Base-by-base conservation (phyloP, 108 stramenopile species). In the Schizochytrium sp. region DNA sequence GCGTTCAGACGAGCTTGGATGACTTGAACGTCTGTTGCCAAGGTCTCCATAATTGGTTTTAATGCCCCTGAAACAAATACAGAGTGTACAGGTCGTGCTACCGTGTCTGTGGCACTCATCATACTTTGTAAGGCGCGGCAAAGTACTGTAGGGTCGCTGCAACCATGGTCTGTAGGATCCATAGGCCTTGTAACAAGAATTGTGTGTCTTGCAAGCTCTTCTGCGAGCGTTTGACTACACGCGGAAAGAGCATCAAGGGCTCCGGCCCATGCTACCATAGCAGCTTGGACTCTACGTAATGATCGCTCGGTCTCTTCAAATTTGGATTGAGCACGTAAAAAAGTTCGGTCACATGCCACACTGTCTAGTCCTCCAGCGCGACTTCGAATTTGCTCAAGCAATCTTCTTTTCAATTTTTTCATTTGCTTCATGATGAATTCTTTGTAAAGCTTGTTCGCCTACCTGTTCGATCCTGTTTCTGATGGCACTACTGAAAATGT, bases 221-320 rank as follows among this genome's bases (percentile, higher is more conserved):
- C 76, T n/a, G 76, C 76, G 47, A 83, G 76, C 47, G 76, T 55
- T 53, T 83, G 76, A n/a, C 50, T 55, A 53, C 76, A 83, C 50
- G 76, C 12, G 50, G 50, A 38, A 5, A 83, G 76, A 8, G 76
- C 76, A 42, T 83, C 76, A 38, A 83, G 76, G 45, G 76, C 76
- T 7, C 76, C 76, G 5, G 76, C 76, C 76, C 76, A 83, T 53
- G 76, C 76, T 5, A 55, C 76, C 76, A 83, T 83, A 5, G 76
- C 53, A 10, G 76, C 76, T 28, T 83, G 50, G 15, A 83, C 50
- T 5, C 76, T 7, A 10, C 47, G 47, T 13, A 83, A 53, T 5
- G 76, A 83, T n/a, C 28, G 49, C 47, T 83, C 53, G 28, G 50
- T 47, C 47, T 83, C 50, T n/a, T 40, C 15, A 83, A 55, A 83